Base-by-base conservation (phyloP, 495 filamentous ascomycete species). In the Aspergillus cavernicola region DNA sequence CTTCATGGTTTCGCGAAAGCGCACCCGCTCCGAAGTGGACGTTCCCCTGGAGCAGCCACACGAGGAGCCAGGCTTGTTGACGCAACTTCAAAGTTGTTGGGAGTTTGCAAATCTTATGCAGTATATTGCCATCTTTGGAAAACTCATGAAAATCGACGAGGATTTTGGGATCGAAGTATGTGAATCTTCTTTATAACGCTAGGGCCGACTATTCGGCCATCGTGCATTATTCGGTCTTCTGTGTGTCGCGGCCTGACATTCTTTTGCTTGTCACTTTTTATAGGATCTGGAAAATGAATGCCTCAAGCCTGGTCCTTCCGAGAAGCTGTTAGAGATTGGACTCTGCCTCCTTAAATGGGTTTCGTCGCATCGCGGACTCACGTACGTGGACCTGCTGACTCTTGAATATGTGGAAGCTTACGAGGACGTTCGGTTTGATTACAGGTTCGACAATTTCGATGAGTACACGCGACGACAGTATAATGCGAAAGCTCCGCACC, bases 101-200 rank as follows among this genome's bases (percentile, higher is more conserved):
- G 88, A 97, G 68, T 96, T 98, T 69, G 89, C 93, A 40, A 91
- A 90, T 64, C 78, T 98, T 5, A 90, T 86, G 74, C 93, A 98
- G 70, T 98, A 89, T 74, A 87, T 97, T 48, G 84, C 83, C 60
- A 80, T 90, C 47, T 98, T 98, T 70, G 91, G 91, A 23, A 83
- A 85, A 57, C 82, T 86, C 37, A 85, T 95, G 69, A 95, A 92
- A 71, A 86, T 96, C 52, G 88, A 92, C 63, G 86, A 93, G 58
- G 82, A 86, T 64, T 73, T 95, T 45, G 87, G 86, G 56, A 87
- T 96, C 54, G 90, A 95, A 71, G 91, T 95, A 82, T 50, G 78
- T 68, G 44, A 28, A 33, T 6, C 26, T 9, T 12, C 12, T 20
- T 24, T 28, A 6, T 12, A 18, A 24, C 15, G 10, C 23, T 38